A percentile compares a stretch with the other conserved stretches of the same genome.
phyloP scores from a whole-genome alignment of 1,139 yeast genomes.

The Geotrichum citri-aurantii region DNA sequence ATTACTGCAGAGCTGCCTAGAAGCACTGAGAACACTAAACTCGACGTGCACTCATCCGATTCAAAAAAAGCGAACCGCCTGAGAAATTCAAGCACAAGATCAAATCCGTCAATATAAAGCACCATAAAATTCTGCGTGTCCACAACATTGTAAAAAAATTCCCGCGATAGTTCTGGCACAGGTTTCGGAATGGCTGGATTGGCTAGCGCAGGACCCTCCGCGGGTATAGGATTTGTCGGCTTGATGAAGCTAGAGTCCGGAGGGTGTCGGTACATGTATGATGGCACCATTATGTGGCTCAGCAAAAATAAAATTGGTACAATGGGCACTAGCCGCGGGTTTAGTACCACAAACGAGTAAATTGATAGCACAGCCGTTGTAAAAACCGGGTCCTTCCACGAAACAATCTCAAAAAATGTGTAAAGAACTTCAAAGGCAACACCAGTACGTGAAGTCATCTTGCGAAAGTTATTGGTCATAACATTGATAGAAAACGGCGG shows the following conservation, averaged over 20 bases:
- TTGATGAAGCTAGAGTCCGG: conserved; percentile 24
- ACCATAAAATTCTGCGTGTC: conserved; percentile 82
- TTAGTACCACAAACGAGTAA: conserved; percentile 53
- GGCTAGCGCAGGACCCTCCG: conserved; percentile 49
- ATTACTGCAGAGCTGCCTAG: conserved; percentile 35
- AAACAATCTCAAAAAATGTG: conserved; percentile 49
- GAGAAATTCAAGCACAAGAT: conserved; percentile 46
- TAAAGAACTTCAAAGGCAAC: conserved; percentile 44
- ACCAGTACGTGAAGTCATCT: conserved; percentile 54
- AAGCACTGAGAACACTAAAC: conserved; percentile 37
- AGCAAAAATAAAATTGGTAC: conserved; percentile 53
- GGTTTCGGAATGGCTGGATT: conserved; percentile 58
- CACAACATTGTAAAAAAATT: conserved; percentile 70
- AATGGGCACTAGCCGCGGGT: conserved; percentile 52
- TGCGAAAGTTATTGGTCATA: conserved; percentile 65
- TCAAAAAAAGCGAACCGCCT: conserved; percentile 58
- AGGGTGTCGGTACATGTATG: conserved; percentile 49
- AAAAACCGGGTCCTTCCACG: conserved; percentile 61
- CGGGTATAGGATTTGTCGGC: conserved; percentile 21
- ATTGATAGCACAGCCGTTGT: conserved; percentile 57
- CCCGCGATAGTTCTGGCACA: conserved; percentile 72
- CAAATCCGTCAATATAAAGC: conserved; percentile 60
- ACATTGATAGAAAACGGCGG: conserved; percentile 65
- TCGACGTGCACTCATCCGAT: conserved; percentile 57
- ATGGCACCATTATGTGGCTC: conserved; percentile 60